phyloP scores from a whole-genome alignment of 176 grass and related monocot species.

The Eleusine coracana region DNA sequence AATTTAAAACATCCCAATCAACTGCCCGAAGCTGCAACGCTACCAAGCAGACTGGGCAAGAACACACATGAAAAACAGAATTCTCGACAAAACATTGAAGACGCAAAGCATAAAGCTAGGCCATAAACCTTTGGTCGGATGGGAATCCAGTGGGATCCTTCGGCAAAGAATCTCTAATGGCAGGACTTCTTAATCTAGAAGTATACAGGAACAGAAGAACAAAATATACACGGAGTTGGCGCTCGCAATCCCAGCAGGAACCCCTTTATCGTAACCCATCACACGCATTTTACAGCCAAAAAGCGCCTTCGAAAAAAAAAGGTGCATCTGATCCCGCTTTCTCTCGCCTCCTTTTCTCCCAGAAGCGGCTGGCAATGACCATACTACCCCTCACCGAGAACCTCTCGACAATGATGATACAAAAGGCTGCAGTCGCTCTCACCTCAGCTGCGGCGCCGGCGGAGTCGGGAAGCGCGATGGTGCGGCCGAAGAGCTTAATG shows the following conservation, averaged over 20 bases:
- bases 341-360: not conserved
- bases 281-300: constrained; percentile 25
- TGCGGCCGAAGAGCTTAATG: constrained; percentile 69
- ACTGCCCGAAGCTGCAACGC: not conserved
- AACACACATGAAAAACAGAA: not conserved
- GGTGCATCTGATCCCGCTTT: constrained; percentile 13
- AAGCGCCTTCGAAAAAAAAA: not conserved
- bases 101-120: not conserved
- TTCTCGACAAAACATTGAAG: not conserved
- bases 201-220: not conserved
- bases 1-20: not conserved
- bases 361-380: not conserved
- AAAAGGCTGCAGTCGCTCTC: not conserved
- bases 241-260: constrained; percentile 4
- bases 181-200: not conserved
- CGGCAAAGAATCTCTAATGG: not conserved
- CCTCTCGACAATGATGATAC: not conserved
- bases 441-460: constrained; percentile 18
- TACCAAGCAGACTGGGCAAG: not conserved
- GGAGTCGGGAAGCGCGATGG: constrained; percentile 46
- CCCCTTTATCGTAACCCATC: not conserved
- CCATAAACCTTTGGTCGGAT: not conserved
- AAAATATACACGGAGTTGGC: not conserved
- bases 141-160: not conserved
- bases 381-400: not conserved